Conservation (phyloP, 2,329 filamentous ascomycete genomes). For the Xylaria sp. region DNA sequence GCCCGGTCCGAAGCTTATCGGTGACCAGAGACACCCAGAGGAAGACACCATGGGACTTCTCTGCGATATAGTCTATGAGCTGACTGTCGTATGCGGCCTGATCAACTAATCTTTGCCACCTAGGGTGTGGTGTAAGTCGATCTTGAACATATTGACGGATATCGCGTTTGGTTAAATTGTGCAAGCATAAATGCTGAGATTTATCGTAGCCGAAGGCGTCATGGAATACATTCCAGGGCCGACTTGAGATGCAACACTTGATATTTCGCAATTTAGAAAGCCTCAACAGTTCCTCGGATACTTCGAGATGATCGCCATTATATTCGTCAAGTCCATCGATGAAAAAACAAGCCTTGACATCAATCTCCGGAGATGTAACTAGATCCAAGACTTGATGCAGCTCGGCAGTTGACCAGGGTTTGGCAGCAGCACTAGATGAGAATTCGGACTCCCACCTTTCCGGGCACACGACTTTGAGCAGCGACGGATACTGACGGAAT, state of each 20-base stretch:
- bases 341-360: conserved; percentile 48
- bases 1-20: conserved; percentile 20
- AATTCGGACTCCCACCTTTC: conserved; percentile 33
- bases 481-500: conserved; percentile 34
- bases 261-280: conserved; percentile 42
- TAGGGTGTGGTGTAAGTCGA: conserved; percentile 37
- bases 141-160: conserved; percentile 41
- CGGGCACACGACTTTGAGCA: conserved; percentile 27
- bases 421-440: conserved; percentile 22
- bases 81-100: conserved; percentile 14
- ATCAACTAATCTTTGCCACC: conserved; percentile 31
- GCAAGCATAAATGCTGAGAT: conserved; percentile 39
- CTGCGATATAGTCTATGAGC: conserved; percentile 27
- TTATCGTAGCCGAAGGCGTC: conserved; percentile 42
- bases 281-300: conserved; percentile 35
- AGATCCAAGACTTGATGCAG: conserved; percentile 19
- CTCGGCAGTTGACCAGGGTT: conserved; percentile 26
- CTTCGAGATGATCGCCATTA: conserved; percentile 42
- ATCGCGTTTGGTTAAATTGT: conserved; percentile 44
- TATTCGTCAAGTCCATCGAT: conserved; percentile 53
- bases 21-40: conserved; percentile 33
- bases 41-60: conserved; percentile 32
- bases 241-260: conserved; percentile 43
- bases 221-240: conserved; percentile 48
- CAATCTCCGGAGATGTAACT: conserved; percentile 7